A percentile compares a stretch with the other conserved stretches of the same genome.
Evolutionary conservation across 371 early-diverging fungal species (phyloP).

Genomic region (Coemansia sp.): DNA sequence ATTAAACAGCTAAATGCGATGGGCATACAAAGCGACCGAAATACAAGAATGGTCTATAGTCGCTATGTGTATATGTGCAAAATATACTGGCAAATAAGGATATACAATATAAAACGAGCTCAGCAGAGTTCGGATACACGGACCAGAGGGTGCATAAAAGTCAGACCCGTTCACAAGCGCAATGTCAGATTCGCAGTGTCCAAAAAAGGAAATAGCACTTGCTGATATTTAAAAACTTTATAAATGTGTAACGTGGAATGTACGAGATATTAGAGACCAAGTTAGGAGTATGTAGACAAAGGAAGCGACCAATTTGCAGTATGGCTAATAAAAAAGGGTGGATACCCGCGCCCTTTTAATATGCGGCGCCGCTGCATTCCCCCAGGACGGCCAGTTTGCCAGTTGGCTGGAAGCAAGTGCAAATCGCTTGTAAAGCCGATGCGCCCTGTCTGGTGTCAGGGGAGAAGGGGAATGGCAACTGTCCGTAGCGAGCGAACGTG

Average conservation of each 20-base stretch:
- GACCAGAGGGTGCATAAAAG: not conserved
- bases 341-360: conserved; percentile 15
- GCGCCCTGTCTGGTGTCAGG: not conserved
- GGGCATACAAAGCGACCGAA: not conserved
- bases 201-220: conserved; percentile 4
- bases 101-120: not conserved
- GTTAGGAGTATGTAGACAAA: not conserved
- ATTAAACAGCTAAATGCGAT: not conserved
- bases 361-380: not conserved
- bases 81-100: not conserved
- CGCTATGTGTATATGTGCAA: not conserved
- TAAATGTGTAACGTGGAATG: not conserved
- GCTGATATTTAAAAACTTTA: not conserved
- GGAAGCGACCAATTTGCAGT: not conserved
- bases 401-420: not conserved
- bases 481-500: not conserved
- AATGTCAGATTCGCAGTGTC: not conserved
- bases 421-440: not conserved
- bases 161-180: not conserved
- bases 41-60: not conserved
- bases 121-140: not conserved
- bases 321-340: not conserved
- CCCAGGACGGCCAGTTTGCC: not conserved
- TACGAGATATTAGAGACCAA: not conserved
- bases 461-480: not conserved